phyloP scores from a whole-genome alignment of 2,329 filamentous ascomycete species.

The Apiospora koreana region DNA sequence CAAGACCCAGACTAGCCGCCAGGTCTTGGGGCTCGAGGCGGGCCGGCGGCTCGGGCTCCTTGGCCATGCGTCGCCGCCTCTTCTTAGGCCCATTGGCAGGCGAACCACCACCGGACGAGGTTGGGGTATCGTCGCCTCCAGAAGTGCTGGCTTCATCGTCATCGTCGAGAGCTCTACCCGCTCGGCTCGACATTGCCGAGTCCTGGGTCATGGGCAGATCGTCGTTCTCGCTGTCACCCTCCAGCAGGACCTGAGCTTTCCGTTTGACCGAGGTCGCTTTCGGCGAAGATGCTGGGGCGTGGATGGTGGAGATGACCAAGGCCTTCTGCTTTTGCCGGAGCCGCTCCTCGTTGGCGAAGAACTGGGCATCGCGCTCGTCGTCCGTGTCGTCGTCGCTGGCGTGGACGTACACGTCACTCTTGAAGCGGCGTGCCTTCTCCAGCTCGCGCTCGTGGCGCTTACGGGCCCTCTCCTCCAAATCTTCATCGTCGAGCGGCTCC shows the following conservation, averaged over 20 bases:
- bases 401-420: conserved; percentile 79
- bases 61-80: conserved; percentile 28
- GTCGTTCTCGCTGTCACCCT: conserved; percentile 30
- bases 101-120: conserved; percentile 37
- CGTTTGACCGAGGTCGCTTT: conserved; percentile 30
- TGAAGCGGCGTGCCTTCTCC: conserved; percentile 79
- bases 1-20: conserved; percentile 15
- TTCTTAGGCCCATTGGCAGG: conserved; percentile 22
- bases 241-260: conserved; percentile 26
- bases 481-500: conserved; percentile 57
- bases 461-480: conserved; percentile 64
- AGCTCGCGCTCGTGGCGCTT: conserved; percentile 66
- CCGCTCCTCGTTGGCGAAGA: conserved; percentile 75
- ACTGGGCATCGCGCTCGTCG: conserved; percentile 67
- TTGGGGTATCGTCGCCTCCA: conserved; percentile 38
- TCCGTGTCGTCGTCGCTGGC: conserved; percentile 90
- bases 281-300: not conserved
- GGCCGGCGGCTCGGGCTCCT: conserved; percentile 19
- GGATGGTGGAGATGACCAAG: conserved; percentile 30
- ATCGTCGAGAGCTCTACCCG: conserved; percentile 20
- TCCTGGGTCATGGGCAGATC: conserved; percentile 23
- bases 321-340: conserved; percentile 55
- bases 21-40: conserved; percentile 14
- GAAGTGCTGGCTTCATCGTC: conserved; percentile 27
- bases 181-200: conserved; percentile 19